These are phyloP conservation scores for Diaporthe sp. DNA, from an alignment of 2,329 filamentous ascomycete genomes.

Conservation along the genomic window DNA sequence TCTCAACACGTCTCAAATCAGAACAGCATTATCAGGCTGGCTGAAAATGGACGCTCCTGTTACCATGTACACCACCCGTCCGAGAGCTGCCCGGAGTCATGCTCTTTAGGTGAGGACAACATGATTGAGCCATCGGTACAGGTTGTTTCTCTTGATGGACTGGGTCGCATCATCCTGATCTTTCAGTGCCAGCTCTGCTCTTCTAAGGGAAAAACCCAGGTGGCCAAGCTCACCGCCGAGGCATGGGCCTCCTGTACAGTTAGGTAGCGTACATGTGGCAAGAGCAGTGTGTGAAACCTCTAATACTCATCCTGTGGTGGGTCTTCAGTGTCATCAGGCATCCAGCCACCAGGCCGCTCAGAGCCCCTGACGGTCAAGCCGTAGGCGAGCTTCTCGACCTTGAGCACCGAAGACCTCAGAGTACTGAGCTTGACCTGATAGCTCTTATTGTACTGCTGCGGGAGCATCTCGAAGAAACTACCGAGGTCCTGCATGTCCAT, in stretches of 20 bases:
- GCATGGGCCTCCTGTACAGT: neutral
- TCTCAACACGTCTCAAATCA: neutral
- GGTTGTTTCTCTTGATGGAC: neutral
- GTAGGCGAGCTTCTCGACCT: conserved; percentile 93
- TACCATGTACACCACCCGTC: neutral
- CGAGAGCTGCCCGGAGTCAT: neutral
- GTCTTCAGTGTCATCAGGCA: conserved; percentile 76
- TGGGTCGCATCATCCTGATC: neutral
- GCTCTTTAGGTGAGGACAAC: neutral
- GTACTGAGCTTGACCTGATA: conserved; percentile 86
- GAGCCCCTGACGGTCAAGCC: conserved; percentile 88
- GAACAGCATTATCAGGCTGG: too few relatives aligned
- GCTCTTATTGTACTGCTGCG: conserved; percentile 67
- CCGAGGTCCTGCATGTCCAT: conserved; percentile 85
- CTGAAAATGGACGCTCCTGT: neutral
- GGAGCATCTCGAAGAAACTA: conserved; percentile 81
- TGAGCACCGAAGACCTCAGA: conserved; percentile 90
- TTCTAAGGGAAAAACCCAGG: neutral
- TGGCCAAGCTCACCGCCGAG: neutral
- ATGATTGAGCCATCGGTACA: neutral
- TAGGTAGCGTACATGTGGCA: neutral
- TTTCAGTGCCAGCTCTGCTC: neutral
- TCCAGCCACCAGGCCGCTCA: conserved; percentile 92
- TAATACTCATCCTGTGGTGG: conserved; percentile 32
- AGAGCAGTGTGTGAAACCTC: neutral